Conservation (phyloP, 2,329 filamentous ascomycete species). For the Lecanicillium sp. region DNA sequence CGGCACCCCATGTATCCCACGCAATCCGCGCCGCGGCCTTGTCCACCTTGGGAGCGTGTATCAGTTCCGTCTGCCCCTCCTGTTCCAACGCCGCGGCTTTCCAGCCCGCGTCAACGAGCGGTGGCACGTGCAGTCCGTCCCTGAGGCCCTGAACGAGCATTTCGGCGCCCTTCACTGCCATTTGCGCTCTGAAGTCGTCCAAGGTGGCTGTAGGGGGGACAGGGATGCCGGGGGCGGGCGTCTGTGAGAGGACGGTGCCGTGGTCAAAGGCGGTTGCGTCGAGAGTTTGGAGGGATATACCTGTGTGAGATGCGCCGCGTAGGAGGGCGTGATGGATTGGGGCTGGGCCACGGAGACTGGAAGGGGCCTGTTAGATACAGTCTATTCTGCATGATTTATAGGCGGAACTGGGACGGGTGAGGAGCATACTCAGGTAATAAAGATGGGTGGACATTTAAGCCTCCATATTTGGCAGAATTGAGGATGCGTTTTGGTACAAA, state of each 20-base stretch:
- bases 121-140: slow-evolving; percentile 56
- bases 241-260: slow-evolving; percentile 68
- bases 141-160: slow-evolving; percentile 63
- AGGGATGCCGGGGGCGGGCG: slow-evolving; percentile 48
- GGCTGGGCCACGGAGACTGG: slow-evolving; percentile 72
- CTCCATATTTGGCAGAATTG: slow-evolving; percentile 64
- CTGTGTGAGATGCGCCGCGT: slow-evolving; percentile 50
- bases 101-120: slow-evolving; percentile 33
- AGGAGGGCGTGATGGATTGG: slow-evolving; percentile 83
- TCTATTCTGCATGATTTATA: too few relatives aligned
- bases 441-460: slow-evolving; percentile 90
- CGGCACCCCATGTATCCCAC: slow-evolving; percentile 45
- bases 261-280: slow-evolving; percentile 70
- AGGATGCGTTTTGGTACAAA: slow-evolving; percentile 77
- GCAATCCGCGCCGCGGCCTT: slow-evolving; percentile 56
- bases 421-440: slow-evolving; percentile 66
- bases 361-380: background rate
- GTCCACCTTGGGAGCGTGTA: slow-evolving; percentile 70
- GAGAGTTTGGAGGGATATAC: slow-evolving; percentile 82
- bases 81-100: slow-evolving; percentile 13
- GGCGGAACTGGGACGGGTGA: slow-evolving; percentile 1
- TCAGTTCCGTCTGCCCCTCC: slow-evolving; percentile 11
- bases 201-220: slow-evolving; percentile 37
- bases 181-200: slow-evolving; percentile 29
- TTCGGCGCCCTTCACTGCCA: slow-evolving; percentile 58